Percentiles rank a stretch among this genome's conserved stretches.
phyloP scores from a whole-genome alignment of 306 rosid genomes.

The Potentilla sterilis region DNA sequence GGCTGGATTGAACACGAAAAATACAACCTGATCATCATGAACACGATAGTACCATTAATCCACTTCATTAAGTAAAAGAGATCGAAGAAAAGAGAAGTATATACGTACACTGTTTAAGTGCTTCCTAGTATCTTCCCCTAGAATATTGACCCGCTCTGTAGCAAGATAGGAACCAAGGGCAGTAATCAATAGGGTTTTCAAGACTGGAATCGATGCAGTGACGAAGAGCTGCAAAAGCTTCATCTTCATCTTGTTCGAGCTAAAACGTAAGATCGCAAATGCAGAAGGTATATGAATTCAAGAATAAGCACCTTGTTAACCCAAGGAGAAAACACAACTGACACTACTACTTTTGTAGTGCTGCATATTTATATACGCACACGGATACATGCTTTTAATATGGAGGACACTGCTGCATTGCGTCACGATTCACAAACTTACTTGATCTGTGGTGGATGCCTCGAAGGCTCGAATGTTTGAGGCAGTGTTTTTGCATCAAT shows the following conservation, averaged over 20 bases:
- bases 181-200: conserved; percentile 51
- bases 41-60: background rate
- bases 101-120: conserved; percentile 39
- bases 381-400: background rate
- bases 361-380: background rate
- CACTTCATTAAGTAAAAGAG: background rate
- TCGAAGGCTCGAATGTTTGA: no score
- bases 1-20: conserved; percentile 52
- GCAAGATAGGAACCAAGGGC: conserved; percentile 55
- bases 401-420: background rate
- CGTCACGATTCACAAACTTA: background rate
- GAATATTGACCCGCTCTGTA: conserved; percentile 35
- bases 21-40: conserved; percentile 32
- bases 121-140: conserved; percentile 46
- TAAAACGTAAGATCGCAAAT: background rate
- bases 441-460: background rate
- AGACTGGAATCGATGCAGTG: conserved; percentile 49
- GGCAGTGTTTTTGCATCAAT: no score
- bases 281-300: background rate
- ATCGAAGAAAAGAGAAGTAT: background rate
- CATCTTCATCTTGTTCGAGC: conserved; percentile 20
- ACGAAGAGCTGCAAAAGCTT: conserved; percentile 40
- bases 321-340: background rate
- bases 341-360: background rate
- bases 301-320: background rate